phyloP scores from a whole-genome alignment of 73 alveolate species.

The Symbiodinium natans region DNA sequence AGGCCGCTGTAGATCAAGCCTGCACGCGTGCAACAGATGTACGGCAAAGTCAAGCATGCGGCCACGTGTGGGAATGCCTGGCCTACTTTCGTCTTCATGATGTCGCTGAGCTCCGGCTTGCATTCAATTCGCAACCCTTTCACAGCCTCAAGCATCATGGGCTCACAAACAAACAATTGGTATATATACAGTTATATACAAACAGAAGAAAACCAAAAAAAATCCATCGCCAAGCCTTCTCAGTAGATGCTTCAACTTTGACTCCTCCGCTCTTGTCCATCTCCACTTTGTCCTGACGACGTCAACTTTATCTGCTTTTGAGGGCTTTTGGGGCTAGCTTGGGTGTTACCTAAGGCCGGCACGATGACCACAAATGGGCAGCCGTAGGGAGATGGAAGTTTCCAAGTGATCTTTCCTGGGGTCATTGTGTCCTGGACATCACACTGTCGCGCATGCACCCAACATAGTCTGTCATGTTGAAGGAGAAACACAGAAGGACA shows the following conservation, averaged over 20 bases:
- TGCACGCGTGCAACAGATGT: background rate
- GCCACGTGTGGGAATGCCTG: background rate
- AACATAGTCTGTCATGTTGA: no score
- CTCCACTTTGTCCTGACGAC: conserved; percentile 62
- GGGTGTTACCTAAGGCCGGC: background rate
- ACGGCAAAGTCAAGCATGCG: background rate
- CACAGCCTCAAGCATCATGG: background rate
- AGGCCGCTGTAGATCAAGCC: conserved; percentile 79
- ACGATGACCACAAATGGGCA: conserved; percentile 75
- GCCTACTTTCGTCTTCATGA: conserved; percentile 55
- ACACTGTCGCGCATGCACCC: no score
- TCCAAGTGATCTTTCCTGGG: conserved; percentile 48
- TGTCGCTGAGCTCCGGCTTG: conserved; percentile 72
- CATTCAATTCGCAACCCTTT: conserved; percentile 58
- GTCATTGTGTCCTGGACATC: conserved; percentile 23
- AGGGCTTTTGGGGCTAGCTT: no score
- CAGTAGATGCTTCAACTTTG: conserved; percentile 58
- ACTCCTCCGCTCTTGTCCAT: conserved; percentile 91
- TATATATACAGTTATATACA: no score
- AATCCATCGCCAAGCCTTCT: background rate
- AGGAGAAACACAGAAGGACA: background rate
- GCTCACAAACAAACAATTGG: background rate
- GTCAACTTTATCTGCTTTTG: no score
- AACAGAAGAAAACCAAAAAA: background rate
- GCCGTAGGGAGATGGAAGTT: conserved; percentile 52